Evolutionary conservation across 2,329 filamentous ascomycete genomes (phyloP), one percentile per base, ranked within the genome.

Genomic region (Cladorrhinum sp.): DNA sequence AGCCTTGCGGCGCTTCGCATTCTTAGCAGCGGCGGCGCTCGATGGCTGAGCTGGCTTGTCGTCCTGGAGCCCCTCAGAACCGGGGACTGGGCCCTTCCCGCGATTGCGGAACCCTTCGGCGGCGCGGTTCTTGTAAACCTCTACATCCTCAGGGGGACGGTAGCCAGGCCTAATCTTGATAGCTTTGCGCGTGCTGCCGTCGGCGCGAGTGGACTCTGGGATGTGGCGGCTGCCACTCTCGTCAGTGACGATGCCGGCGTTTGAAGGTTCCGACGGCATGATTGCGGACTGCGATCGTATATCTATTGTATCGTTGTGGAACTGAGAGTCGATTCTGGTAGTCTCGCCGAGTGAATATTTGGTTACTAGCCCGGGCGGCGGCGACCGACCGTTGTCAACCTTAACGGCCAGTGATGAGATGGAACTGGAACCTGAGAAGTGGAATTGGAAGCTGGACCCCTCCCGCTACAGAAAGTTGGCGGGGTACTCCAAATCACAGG

Each of bases 101-200:
- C 91, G 86, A 67, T 85, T 92, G 71, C 92, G 92, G 78, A 90
- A 96, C 54, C 85, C 86, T 73, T 95, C 90, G 54, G 93, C 93
- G 1, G 88, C 92, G 60, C 91, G 88, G 75, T 96, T 97, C 79
- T 92, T 96, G 83, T 99, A 99, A 50, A 96, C 81, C 72, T 97
- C 92, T 65, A 98, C 89, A 75, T 99, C 95, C 77, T 99, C 95
- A 0, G 93, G 92, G 1, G 95, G 96, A 32, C 88, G 87, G 76
- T 97, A 99, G 57, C 95, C 96, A 0, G 95, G 93, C 27, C 92
- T 87, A 63, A 99, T 92, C 71, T 91, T 91, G 72, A 98, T 98
- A 70, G 96, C 93, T 72, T 91, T 96, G 59, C 95, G 87, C n/a
- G 91, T 91, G 55, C 89, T 92, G 60, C 95, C 95, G 72, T 99